A percentile compares a stretch with the other conserved stretches of the same genome.
Evolutionary conservation across 345 rosid genomes (phyloP).

Genomic region (Dovyalis caffra): DNA sequence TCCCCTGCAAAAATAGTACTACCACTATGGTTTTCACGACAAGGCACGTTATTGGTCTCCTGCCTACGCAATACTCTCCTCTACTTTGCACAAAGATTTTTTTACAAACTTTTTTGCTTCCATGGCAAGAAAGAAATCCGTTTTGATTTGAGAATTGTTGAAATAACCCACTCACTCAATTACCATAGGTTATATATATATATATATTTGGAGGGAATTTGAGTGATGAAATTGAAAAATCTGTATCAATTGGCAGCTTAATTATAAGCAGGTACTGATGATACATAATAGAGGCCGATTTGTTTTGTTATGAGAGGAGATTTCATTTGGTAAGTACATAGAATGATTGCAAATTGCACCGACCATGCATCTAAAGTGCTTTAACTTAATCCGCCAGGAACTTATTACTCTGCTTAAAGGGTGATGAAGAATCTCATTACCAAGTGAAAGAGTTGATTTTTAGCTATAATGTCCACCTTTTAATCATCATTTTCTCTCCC

Average conservation of each 20-base stretch:
- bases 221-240: not conserved
- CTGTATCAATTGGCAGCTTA: not conserved
- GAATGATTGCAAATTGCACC: not conserved
- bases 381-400: constrained; percentile 29
- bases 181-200: too few relatives aligned
- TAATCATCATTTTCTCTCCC: constrained; percentile 6
- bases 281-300: not conserved
- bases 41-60: not conserved
- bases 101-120: not conserved
- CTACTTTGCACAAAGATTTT: not conserved
- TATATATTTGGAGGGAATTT: not conserved
- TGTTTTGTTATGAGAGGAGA: not conserved
- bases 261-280: too few relatives aligned
- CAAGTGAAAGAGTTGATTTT: not conserved
- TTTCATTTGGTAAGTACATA: not conserved
- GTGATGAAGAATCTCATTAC: not conserved
- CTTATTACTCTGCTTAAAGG: not conserved
- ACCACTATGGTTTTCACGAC: constrained; percentile 11
- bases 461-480: not conserved
- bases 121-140: not conserved
- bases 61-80: constrained; percentile 3
- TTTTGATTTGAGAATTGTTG: not conserved
- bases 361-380: not conserved
- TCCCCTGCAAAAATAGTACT: not conserved
- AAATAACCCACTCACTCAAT: not conserved